Percentiles rank a stretch among this genome's conserved stretches.
Conservation (phyloP, 495 filamentous ascomycete genomes). For the Podospora fimiseda region DNA sequence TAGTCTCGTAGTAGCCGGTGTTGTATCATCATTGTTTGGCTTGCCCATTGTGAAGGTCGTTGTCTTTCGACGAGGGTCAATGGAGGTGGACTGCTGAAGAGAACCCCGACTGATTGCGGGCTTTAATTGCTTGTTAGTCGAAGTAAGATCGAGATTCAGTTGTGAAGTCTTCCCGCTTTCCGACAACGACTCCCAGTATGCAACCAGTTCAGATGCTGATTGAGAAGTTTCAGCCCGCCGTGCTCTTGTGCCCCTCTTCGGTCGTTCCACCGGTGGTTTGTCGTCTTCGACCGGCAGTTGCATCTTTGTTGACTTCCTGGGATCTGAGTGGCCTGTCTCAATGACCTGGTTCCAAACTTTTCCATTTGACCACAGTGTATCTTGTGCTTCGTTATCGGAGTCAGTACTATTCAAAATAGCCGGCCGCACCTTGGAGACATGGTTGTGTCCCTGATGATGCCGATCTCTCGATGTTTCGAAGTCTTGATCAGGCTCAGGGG, state of each 20-base stretch:
- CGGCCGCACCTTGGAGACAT: background rate
- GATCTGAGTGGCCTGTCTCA: background rate
- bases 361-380: background rate
- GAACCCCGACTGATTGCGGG: background rate
- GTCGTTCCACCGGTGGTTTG: too few relatives aligned
- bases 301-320: slow-evolving; percentile 4
- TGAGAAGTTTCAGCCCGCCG: slow-evolving; percentile 3
- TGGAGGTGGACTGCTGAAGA: background rate
- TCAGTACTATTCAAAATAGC: background rate
- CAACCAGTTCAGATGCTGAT: slow-evolving; percentile 18
- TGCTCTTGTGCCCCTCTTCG: background rate
- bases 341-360: background rate
- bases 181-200: slow-evolving; percentile 18
- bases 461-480: background rate
- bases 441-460: background rate
- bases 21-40: background rate
- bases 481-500: background rate
- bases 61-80: slow-evolving; percentile 1
- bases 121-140: background rate
- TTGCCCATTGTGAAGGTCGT: background rate
- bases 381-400: background rate
- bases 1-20: slow-evolving; percentile 6
- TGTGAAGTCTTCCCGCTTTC: background rate
- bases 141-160: background rate
- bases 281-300: too few relatives aligned